Evolutionary conservation across 2,329 filamentous ascomycete species (phyloP).

Genomic region (Diaporthe australafricana): DNA sequence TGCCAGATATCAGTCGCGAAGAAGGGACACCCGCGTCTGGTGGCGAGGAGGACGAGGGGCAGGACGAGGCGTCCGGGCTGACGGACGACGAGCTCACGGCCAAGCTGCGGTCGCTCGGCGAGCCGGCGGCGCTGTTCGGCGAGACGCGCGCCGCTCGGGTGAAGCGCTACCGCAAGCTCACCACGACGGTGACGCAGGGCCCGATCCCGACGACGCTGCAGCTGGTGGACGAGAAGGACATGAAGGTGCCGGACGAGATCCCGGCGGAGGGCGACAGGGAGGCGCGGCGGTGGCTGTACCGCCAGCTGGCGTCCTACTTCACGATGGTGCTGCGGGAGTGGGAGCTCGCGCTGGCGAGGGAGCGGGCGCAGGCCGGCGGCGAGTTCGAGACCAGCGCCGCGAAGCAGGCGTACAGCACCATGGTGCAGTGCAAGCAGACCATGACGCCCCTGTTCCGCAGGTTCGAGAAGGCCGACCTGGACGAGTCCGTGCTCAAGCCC

Average conservation of each 20-base stretch:
- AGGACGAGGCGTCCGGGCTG: constrained; percentile 68
- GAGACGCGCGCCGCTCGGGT: constrained; percentile 79
- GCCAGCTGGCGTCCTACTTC: constrained; percentile 95
- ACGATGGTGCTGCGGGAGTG: constrained; percentile 95
- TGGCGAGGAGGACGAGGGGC: constrained; percentile 53
- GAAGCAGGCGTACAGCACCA: constrained; percentile 83
- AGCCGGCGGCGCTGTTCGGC: constrained; percentile 83
- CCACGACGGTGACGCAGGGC: constrained; percentile 72
- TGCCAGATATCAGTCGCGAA: constrained; percentile 75
- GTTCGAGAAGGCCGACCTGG: constrained; percentile 83
- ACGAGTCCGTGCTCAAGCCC: constrained; percentile 82
- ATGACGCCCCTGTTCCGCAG: constrained; percentile 91
- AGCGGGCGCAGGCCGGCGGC: constrained; percentile 50
- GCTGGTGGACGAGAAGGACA: constrained; percentile 85
- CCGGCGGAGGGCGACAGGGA: constrained; percentile 71
- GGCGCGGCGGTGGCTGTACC: constrained; percentile 78
- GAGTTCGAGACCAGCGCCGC: constrained; percentile 77
- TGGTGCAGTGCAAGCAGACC: constrained; percentile 88
- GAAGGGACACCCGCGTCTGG: constrained; percentile 26
- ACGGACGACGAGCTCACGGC: constrained; percentile 75
- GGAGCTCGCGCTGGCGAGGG: constrained; percentile 80
- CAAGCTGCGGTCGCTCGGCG: constrained; percentile 77
- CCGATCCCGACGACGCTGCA: constrained; percentile 89
- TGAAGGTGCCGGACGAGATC: constrained; percentile 79
- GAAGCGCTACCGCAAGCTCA: constrained; percentile 76